Evolutionary conservation across 1,139 yeast species (phyloP).

Genomic region (Candida sanyaensis): DNA sequence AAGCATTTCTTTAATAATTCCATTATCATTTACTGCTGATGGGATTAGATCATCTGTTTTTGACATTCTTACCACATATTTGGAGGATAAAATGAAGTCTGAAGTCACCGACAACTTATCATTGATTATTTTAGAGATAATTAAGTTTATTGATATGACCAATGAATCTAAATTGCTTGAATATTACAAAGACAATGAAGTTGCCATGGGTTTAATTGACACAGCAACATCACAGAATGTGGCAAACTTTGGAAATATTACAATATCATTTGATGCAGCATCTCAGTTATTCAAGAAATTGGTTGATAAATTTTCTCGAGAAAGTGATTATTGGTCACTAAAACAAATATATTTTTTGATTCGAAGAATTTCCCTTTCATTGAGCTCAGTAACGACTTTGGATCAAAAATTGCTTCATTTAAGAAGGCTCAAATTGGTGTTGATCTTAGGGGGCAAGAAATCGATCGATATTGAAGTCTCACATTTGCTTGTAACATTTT

Average conservation of each 20-base stretch:
- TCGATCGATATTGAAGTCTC: conserved; percentile 19
- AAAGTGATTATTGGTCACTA: conserved; percentile 37
- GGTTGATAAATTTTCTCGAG: conserved; percentile 17
- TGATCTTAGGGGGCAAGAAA: conserved; percentile 26
- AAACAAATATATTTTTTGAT: conserved; percentile 37
- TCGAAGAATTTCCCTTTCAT: conserved; percentile 29
- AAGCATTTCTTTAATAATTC: conserved; percentile 37
- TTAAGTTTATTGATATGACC: conserved; percentile 45
- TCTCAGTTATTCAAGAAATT: conserved; percentile 21
- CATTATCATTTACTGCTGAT: conserved; percentile 46
- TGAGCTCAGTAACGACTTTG: conserved; percentile 22
- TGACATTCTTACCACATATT: conserved; percentile 16
- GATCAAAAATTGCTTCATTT: conserved; percentile 27
- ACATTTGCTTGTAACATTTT: conserved; percentile 20
- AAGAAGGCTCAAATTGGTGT: conserved; percentile 41
- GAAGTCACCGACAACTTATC: conserved; percentile 21
- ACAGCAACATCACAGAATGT: conserved; percentile 8
- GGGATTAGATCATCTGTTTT: conserved; percentile 45
- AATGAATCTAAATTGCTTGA: conserved; percentile 22
- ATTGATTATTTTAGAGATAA: conserved; percentile 22
- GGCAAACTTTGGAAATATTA: conserved; percentile 11
- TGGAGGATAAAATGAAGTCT: conserved; percentile 16
- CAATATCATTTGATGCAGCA: conserved; percentile 30
- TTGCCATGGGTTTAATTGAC: conserved; percentile 14
- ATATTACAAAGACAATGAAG: conserved; percentile 12